Evolutionary conservation across 75 land plant genomes (phyloP), one percentile per base, ranked within the genome.

Genomic region (Pinus albicaulis): DNA sequence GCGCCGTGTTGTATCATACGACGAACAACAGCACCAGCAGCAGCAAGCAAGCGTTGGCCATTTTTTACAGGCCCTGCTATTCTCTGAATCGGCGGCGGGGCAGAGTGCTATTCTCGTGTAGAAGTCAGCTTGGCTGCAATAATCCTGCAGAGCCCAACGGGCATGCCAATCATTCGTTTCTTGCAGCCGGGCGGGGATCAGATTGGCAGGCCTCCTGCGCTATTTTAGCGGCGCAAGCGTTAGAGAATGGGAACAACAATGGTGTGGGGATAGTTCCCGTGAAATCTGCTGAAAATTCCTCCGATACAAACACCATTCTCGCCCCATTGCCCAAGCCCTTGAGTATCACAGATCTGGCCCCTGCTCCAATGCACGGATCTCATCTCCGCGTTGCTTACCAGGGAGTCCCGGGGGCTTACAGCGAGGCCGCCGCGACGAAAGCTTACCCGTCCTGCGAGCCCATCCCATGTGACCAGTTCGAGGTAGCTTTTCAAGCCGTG

Each of bases 331-430:
- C 73, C 13, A 25, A 55, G 57, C 26, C 63, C 26, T 56, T 59
- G 24, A 72, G 75, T 31, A 78, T 68, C 20, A 38, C 71, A 28
- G 60, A 76, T 20, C 82, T 92, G 25, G 81, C 87, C 2, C 88
- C 87, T 44, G 81, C 95, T 22, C 95, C 95, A 74, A 84, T 86
- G 91, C 95, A 92, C 82, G 92, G 92, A 24, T 82, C 89, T 11
- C 72, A 59, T 58, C 84, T 92, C 48, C 84, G 94, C 4, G 92
- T 92, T 25, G 89, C 94, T 7, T 92, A 90, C 77, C 93, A 90
- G 74, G 93, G 93, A 28, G 88, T 89, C 25, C 93, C 93, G 1
- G 93, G 93, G 5, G 93, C 93, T 20, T 91, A 86, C 84, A 87
- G 89, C 61, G 93, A 91, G 75, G 92, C 92, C 17, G 93, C 93